Percentiles rank a stretch among this genome's conserved stretches.
phyloP scores from a whole-genome alignment of 2,329 filamentous ascomycete species.

The Fusarium coicis region DNA sequence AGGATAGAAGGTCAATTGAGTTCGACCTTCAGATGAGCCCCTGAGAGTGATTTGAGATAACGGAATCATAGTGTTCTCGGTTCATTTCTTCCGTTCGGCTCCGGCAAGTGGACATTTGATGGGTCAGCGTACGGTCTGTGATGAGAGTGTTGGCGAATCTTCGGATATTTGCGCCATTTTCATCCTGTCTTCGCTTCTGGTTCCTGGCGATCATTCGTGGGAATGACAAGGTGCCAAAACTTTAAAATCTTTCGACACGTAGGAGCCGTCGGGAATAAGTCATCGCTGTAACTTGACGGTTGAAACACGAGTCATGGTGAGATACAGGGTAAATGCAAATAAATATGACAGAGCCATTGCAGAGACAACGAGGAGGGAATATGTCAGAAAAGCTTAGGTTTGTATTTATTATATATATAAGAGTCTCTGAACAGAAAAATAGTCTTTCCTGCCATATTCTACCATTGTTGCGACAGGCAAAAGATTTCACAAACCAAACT shows the following conservation, averaged over 20 bases:
- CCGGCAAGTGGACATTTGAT: neutral
- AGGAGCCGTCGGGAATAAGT: neutral
- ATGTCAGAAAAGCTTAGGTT: fast-evolving
- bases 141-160: neutral
- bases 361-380: fast-evolving
- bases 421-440: too few species aligned
- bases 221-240: neutral
- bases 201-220: neutral
- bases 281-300: fast-evolving
- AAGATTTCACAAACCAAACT: too few species aligned
- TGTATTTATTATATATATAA: too few species aligned
- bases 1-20: neutral
- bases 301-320: neutral
- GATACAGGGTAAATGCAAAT: neutral
- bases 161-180: neutral
- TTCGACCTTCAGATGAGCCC: neutral
- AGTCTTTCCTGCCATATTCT: too few species aligned
- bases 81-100: neutral
- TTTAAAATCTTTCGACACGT: neutral
- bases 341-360: fast-evolving
- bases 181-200: neutral
- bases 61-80: neutral
- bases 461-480: too few species aligned
- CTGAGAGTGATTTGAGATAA: neutral
- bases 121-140: neutral